phyloP scores from a whole-genome alignment of 78 protist genomes.

The Parvularia atlantis region DNA sequence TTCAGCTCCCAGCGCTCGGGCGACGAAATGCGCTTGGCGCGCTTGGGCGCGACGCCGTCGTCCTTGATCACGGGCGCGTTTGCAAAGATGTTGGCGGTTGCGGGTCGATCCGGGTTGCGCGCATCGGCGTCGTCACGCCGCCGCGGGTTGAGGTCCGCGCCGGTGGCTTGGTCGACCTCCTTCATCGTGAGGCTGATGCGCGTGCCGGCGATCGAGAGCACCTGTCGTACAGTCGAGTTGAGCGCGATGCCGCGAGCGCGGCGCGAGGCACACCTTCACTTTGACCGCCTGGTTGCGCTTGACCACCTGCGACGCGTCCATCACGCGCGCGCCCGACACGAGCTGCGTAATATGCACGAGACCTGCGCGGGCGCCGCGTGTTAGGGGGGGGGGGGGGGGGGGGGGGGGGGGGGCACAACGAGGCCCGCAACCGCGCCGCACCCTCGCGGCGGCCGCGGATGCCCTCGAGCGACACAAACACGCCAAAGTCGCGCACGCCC shows the following conservation, averaged over 20 bases:
- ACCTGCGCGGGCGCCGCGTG: slow-evolving; percentile 65
- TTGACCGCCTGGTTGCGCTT: neutral
- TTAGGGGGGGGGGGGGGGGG: no score
- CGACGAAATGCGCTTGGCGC: slow-evolving; percentile 63
- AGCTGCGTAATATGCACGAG: slow-evolving; percentile 66
- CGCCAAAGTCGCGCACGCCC: slow-evolving; percentile 61
- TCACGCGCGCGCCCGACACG: slow-evolving; percentile 5
- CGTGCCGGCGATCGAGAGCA: slow-evolving; percentile 39
- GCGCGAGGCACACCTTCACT: neutral
- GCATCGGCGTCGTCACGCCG: neutral
- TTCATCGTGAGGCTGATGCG: slow-evolving; percentile 57
- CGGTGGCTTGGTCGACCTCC: slow-evolving; percentile 82
- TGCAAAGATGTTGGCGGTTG: neutral
- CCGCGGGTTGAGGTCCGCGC: slow-evolving; percentile 65
- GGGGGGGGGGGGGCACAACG: no score
- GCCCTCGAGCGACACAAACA: slow-evolving; percentile 59
- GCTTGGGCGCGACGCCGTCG: no score
- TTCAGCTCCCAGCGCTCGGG: slow-evolving; percentile 78
- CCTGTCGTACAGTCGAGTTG: slow-evolving; percentile 1
- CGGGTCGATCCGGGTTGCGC: neutral
- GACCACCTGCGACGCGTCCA: slow-evolving; percentile 18
- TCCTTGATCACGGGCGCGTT: slow-evolving; percentile 6
- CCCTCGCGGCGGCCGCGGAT: slow-evolving; percentile 7
- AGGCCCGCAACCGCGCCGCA: no score
- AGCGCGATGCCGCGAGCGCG: neutral